A percentile compares a stretch with the other conserved stretches of the same genome.
Evolutionary conservation across 2,329 filamentous ascomycete species (phyloP).

Genomic region (Curvularia hawaiiensis): DNA sequence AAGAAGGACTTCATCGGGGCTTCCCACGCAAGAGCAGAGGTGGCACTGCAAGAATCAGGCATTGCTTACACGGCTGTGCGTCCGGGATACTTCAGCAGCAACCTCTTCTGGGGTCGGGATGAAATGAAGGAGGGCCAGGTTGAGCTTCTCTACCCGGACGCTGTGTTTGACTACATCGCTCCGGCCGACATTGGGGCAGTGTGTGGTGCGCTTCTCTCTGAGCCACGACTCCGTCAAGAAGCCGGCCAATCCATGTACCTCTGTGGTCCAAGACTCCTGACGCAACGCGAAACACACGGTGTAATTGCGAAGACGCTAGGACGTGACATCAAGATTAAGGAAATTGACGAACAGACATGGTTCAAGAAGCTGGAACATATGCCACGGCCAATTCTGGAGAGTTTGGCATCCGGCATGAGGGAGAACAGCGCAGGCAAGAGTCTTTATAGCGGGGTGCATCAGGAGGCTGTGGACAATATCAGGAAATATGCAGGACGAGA

Average conservation of each 20-base stretch:
- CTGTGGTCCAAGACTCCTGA: slow-evolving; percentile 46
- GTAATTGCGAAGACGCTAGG: slow-evolving; percentile 9
- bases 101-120: slow-evolving; percentile 40
- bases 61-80: slow-evolving; percentile 50
- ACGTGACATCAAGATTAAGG: slow-evolving; percentile 9
- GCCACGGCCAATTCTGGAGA: slow-evolving; percentile 7
- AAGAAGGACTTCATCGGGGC: slow-evolving; percentile 1
- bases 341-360: slow-evolving; percentile 6
- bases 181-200: slow-evolving; percentile 55
- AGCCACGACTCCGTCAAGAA: slow-evolving; percentile 29
- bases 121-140: slow-evolving; percentile 42
- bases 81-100: slow-evolving; percentile 54
- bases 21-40: slow-evolving; percentile 53
- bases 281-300: slow-evolving; percentile 13
- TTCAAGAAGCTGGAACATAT: slow-evolving; percentile 3
- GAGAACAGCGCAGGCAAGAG: slow-evolving; percentile 60
- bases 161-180: slow-evolving; percentile 48
- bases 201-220: slow-evolving; percentile 47
- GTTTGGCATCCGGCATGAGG: slow-evolving; percentile 46
- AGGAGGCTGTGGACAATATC: slow-evolving; percentile 24
- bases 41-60: slow-evolving; percentile 50
- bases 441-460: slow-evolving; percentile 29
- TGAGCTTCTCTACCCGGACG: slow-evolving; percentile 37
- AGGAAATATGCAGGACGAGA: slow-evolving; percentile 13
- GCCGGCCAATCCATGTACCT: slow-evolving; percentile 39